Conservation (phyloP, 306 rosid species). For the Gleditsia sinensis region DNA sequence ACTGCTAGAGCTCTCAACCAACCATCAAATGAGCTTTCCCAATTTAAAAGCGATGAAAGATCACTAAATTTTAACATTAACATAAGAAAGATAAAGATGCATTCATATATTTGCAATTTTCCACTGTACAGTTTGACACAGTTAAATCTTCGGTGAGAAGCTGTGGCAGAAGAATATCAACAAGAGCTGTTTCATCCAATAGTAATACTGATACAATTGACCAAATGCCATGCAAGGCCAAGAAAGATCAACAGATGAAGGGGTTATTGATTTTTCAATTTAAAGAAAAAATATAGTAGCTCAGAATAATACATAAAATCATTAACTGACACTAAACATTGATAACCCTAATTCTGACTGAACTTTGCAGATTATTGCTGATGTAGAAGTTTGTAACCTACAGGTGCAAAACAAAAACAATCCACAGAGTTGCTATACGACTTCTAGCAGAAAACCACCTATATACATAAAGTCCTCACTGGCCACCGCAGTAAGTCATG, state of each 20-base stretch:
- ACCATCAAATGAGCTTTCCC: neutral
- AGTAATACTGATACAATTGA: neutral
- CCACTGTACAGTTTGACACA: neutral
- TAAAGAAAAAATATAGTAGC: neutral
- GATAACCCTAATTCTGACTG: slow-evolving; percentile 13
- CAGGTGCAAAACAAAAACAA: slow-evolving; percentile 10
- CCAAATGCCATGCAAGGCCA: neutral
- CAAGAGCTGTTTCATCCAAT: neutral
- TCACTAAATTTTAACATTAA: neutral
- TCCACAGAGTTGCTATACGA: neutral
- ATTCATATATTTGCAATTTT: neutral
- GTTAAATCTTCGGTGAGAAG: neutral
- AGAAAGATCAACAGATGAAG: neutral
- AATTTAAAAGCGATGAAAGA: neutral
- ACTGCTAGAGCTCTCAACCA: neutral
- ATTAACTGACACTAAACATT: neutral
- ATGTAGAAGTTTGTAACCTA: neutral
- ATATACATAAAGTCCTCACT: neutral
- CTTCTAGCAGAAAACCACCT: neutral
- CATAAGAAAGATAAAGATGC: neutral
- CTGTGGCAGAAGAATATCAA: neutral
- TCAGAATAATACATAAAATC: neutral
- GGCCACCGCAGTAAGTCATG: neutral
- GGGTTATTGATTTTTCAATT: neutral
- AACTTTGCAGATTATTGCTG: neutral